phyloP scores from a whole-genome alignment of 768 basidiomycete genomes.

The Hygrophoropsis aurantiaca region DNA sequence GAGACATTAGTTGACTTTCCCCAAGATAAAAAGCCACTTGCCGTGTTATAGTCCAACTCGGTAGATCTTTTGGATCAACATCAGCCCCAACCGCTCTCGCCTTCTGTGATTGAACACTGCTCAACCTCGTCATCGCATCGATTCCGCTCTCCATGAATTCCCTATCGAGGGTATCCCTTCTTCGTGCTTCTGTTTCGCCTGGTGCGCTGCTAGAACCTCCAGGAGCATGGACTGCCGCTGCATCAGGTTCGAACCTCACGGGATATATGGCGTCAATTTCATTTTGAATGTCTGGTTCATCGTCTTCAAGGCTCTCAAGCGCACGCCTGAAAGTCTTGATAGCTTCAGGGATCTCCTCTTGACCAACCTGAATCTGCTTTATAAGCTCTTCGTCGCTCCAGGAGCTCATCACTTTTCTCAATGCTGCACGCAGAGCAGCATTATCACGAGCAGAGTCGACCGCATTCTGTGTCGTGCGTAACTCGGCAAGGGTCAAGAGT shows the following conservation, averaged over 20 bases:
- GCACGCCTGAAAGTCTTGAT: slow-evolving; percentile 19
- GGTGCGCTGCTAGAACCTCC: neutral
- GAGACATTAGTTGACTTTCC: neutral
- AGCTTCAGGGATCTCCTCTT: slow-evolving; percentile 22
- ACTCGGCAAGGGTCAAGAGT: slow-evolving; percentile 8
- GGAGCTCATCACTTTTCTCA: slow-evolving; percentile 13
- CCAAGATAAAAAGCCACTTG: slow-evolving; percentile 19
- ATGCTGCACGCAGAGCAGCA: slow-evolving; percentile 18
- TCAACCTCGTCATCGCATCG: slow-evolving; percentile 67
- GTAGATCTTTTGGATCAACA: slow-evolving; percentile 36
- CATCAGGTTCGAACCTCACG: neutral
- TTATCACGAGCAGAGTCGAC: slow-evolving; percentile 21
- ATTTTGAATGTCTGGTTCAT: neutral
- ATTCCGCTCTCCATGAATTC: slow-evolving; percentile 75
- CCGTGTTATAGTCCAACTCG: slow-evolving; percentile 78
- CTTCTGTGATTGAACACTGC: slow-evolving; percentile 25
- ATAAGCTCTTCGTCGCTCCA: slow-evolving; percentile 20
- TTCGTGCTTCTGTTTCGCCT: neutral
- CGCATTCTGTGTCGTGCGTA: slow-evolving; percentile 21
- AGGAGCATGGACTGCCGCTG: neutral
- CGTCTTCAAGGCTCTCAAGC: neutral
- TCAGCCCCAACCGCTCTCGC: slow-evolving; percentile 5
- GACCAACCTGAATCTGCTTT: slow-evolving; percentile 18
- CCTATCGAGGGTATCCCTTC: slow-evolving; percentile 54
- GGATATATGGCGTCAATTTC: too few species aligned